phyloP scores from a whole-genome alignment of 257 asterid genomes.

The Nicotiana noctiflora region DNA sequence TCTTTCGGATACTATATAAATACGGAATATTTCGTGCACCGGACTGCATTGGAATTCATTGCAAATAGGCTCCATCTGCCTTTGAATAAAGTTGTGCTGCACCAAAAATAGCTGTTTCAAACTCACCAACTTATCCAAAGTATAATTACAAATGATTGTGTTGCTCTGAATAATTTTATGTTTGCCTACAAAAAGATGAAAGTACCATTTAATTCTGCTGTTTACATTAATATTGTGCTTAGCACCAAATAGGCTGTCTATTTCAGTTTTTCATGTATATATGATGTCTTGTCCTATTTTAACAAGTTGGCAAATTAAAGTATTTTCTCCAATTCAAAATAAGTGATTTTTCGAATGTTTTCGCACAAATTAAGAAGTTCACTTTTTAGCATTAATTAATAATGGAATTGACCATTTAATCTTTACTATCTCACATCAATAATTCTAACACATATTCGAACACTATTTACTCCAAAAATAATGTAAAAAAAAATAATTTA shows the following conservation, averaged over 20 bases:
- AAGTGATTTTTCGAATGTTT: too few relatives aligned
- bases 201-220: neutral
- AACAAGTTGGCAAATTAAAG: neutral
- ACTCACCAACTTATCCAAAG: neutral
- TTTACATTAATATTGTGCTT: neutral
- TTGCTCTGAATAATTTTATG: neutral
- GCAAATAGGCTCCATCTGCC: neutral
- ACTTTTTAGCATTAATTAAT: too few relatives aligned
- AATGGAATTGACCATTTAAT: too few relatives aligned
- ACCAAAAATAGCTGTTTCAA: neutral
- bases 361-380: too few relatives aligned
- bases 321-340: too few relatives aligned
- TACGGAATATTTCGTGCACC: too few relatives aligned
- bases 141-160: neutral
- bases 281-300: neutral
- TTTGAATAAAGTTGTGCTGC: neutral
- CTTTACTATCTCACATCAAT: too few relatives aligned
- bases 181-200: neutral
- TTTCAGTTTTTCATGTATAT: neutral
- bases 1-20: rapidly evolving
- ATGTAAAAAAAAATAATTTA: too few relatives aligned
- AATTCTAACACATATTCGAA: too few relatives aligned
- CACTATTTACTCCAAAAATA: too few relatives aligned
- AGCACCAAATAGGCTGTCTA: neutral
- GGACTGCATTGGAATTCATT: too few relatives aligned